phyloP scores from a whole-genome alignment of 108 stramenopile species.

The Skeletonema marinoi region DNA sequence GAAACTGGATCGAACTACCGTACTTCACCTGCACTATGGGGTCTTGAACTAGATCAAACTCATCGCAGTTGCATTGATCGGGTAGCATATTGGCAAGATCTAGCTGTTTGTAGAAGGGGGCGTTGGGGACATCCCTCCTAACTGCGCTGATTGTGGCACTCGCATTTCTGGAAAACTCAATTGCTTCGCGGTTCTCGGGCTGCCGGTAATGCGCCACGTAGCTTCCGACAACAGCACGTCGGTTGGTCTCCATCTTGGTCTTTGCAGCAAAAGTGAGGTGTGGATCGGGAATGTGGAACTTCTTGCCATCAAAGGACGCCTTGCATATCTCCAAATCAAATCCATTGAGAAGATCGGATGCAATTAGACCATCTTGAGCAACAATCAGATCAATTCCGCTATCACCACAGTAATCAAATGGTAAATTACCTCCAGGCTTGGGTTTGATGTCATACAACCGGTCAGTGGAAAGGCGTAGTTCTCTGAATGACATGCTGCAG shows the following conservation, averaged over 20 bases:
- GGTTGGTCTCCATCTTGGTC: slow-evolving; percentile 24
- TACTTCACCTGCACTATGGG: not conserved
- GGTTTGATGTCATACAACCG: slow-evolving; percentile 14
- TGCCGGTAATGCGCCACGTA: slow-evolving; percentile 9
- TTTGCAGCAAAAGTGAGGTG: slow-evolving; percentile 18
- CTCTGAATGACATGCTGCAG: not conserved
- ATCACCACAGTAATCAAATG: slow-evolving; percentile 2
- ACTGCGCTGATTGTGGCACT: slow-evolving; percentile 7
- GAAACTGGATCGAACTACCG: not conserved
- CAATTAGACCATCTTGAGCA: not conserved
- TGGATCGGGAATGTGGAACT: slow-evolving; percentile 29
- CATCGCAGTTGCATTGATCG: not conserved
- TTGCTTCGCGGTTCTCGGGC: not conserved
- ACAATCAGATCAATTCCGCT: slow-evolving; percentile 12
- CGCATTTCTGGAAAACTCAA: not conserved
- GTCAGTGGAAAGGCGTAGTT: not conserved
- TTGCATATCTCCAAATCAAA: slow-evolving; percentile 25
- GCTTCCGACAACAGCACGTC: slow-evolving; percentile 12
- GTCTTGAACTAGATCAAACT: not conserved
- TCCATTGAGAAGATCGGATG: not conserved
- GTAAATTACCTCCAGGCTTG: slow-evolving; percentile 14
- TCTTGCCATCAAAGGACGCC: slow-evolving; percentile 23
- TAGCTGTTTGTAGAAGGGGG: slow-evolving; percentile 9
- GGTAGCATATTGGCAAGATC: slow-evolving; percentile 1
- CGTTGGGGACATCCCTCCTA: slow-evolving; percentile 3